Evolutionary conservation across 495 filamentous ascomycete genomes (phyloP).

Genomic region (Friedmanniomyces simplex): DNA sequence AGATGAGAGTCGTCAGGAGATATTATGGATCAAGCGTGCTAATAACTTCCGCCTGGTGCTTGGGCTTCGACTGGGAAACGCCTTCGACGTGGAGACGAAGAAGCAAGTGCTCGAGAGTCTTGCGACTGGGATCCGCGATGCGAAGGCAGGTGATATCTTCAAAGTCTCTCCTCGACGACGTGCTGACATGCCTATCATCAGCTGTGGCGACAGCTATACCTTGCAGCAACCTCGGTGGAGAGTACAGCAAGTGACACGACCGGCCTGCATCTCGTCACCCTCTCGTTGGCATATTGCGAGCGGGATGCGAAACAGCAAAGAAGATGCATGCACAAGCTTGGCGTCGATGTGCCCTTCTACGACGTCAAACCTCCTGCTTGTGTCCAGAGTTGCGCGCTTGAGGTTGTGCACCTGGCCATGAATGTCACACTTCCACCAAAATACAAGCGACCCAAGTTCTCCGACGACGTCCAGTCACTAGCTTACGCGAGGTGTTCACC

Average conservation of each 20-base stretch:
- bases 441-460: not conserved
- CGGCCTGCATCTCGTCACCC: not conserved
- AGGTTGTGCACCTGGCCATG: not conserved
- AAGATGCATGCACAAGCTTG: constrained; percentile 12
- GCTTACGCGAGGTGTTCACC: not conserved
- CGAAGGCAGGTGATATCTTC: not conserved
- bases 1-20: no score
- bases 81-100: constrained; percentile 1
- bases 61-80: constrained; percentile 12
- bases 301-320: not conserved
- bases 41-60: constrained; percentile 22
- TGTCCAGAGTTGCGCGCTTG: not conserved
- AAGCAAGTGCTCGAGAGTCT: constrained; percentile 11
- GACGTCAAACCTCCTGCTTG: constrained; percentile 7
- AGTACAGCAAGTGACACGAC: not conserved
- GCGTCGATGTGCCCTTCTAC: not conserved
- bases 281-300: not conserved
- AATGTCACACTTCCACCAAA: not conserved
- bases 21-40: constrained; percentile 22
- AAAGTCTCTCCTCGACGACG: not conserved
- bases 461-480: not conserved
- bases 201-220: constrained; percentile 23
- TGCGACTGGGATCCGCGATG: constrained; percentile 13
- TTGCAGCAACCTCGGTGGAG: constrained; percentile 2
- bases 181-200: not conserved